Conservation (phyloP, 2,329 filamentous ascomycete genomes). For the Diaporthe destruens region DNA sequence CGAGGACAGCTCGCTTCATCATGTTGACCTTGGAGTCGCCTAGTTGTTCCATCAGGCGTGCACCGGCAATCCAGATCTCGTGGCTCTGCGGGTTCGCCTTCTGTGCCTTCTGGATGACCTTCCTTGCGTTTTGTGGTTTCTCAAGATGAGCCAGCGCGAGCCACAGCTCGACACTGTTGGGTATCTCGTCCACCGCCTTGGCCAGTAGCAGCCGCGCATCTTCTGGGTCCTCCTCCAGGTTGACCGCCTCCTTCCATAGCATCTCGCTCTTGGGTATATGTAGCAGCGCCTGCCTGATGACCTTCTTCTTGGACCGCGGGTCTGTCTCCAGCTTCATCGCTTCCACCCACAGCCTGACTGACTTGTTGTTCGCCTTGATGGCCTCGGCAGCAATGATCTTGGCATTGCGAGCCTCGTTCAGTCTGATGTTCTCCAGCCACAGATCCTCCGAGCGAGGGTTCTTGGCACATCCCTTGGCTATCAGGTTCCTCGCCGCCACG, state of each 20-base stretch:
- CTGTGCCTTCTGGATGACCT: conserved; percentile 93
- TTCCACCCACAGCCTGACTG: conserved; percentile 92
- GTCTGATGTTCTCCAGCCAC: conserved; percentile 94
- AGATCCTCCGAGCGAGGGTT: conserved; percentile 95
- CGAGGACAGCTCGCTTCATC: conserved; percentile 93
- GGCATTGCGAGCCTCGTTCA: conserved; percentile 92
- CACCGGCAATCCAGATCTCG: conserved; percentile 97
- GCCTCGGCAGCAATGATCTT: conserved; percentile 96
- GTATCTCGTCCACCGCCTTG: conserved; percentile 96
- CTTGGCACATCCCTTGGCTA: conserved; percentile 87
- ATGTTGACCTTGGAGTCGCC: conserved; percentile 87
- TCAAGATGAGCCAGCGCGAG: conserved; percentile 91
- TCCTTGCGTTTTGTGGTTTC: conserved; percentile 90
- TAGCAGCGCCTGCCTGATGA: conserved; percentile 90
- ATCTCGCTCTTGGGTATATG: conserved; percentile 94
- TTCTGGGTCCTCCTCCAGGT: conserved; percentile 89
- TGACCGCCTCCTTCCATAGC: conserved; percentile 98
- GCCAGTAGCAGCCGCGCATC: conserved; percentile 91
- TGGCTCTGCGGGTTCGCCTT: conserved; percentile 93
- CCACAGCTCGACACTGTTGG: conserved; percentile 94
- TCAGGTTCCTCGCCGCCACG: conserved; percentile 88
- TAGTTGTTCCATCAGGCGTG: conserved; percentile 87
- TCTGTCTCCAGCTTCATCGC: conserved; percentile 94
- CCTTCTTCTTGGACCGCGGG: conserved; percentile 87
- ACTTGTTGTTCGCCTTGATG: conserved; percentile 90